A percentile compares a stretch with the other conserved stretches of the same genome.
Evolutionary conservation across 345 rosid species (phyloP).

Genomic region (Schrenkiella parvula): DNA sequence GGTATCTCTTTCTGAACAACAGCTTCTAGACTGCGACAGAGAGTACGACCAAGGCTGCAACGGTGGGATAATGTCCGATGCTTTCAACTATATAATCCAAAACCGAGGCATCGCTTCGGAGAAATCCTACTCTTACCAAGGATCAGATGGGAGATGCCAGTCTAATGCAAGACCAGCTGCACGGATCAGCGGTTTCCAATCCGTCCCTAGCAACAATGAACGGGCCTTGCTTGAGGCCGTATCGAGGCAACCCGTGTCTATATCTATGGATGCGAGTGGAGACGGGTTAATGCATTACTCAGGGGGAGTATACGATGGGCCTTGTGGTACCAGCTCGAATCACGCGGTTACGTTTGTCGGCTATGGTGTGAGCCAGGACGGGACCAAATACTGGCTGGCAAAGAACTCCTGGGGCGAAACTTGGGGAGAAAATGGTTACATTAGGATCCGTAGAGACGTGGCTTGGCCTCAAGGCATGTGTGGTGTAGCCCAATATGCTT

Average conservation of each 20-base stretch:
- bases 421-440: conserved; percentile 60
- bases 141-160: conserved; percentile 28
- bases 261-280: conserved; percentile 39
- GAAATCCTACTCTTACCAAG: conserved; percentile 45
- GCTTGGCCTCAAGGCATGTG: conserved; percentile 49
- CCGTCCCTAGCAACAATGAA: conserved; percentile 48
- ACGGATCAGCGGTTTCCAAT: conserved; percentile 43
- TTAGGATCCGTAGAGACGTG: conserved; percentile 45
- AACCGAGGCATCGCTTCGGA: conserved; percentile 50
- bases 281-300: conserved; percentile 39
- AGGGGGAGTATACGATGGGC: conserved; percentile 41
- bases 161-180: conserved; percentile 31
- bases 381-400: conserved; percentile 53
- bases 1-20: conserved; percentile 27
- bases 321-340: conserved; percentile 39
- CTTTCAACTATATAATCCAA: conserved; percentile 41
- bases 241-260: conserved; percentile 53
- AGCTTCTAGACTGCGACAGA: conserved; percentile 32
- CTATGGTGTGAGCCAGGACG: conserved; percentile 40
- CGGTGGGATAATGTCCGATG: conserved; percentile 56
- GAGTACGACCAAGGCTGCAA: conserved; percentile 38
- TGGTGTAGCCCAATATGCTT: conserved; percentile 44
- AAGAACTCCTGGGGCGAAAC: conserved; percentile 61
- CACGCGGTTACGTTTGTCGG: conserved; percentile 58
- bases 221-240: conserved; percentile 47